Conservation (phyloP, 768 basidiomycete genomes). For the Phaffia australis region DNA sequence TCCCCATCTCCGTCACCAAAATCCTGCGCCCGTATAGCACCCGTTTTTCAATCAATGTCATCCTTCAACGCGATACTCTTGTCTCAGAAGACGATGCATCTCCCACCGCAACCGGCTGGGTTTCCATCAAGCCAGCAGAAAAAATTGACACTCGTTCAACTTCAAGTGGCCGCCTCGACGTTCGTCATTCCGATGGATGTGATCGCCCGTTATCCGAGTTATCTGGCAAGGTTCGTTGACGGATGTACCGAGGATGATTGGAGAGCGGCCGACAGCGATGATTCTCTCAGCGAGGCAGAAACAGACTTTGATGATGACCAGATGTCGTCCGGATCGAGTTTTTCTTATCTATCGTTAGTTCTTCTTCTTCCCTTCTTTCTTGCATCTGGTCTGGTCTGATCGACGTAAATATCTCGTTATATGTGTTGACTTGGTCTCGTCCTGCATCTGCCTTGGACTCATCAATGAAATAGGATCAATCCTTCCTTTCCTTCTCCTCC, state of each 20-base stretch:
- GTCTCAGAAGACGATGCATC: slow-evolving; percentile 13
- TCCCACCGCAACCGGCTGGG: slow-evolving; percentile 16
- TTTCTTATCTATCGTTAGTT: slow-evolving; percentile 1
- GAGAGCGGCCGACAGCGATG: slow-evolving; percentile 5
- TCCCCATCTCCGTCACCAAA: no score
- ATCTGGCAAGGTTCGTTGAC: slow-evolving; percentile 10
- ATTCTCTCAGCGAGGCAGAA: not conserved
- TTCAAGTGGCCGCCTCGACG: slow-evolving; percentile 19
- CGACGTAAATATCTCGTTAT: not conserved
- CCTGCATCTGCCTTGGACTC: not conserved
- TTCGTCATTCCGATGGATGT: slow-evolving; percentile 18
- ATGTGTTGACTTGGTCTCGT: not conserved
- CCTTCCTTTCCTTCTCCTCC: slow-evolving; percentile 1
- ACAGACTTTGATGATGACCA: slow-evolving; percentile 6
- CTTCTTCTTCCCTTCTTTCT: not conserved
- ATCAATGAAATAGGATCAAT: no score
- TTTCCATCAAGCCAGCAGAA: not conserved
- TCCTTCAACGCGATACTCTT: slow-evolving; percentile 13
- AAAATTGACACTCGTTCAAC: slow-evolving; percentile 11
- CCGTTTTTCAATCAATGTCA: no score
- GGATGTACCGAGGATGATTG: slow-evolving; percentile 12
- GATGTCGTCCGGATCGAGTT: slow-evolving; percentile 9
- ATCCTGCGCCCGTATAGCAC: no score
- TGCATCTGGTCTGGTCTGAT: not conserved
- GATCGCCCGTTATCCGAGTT: slow-evolving; percentile 1